Percentiles rank a stretch among this genome's conserved stretches.
phyloP scores from a whole-genome alignment of 2,329 filamentous ascomycete species.

The Arthroderma sp. region DNA sequence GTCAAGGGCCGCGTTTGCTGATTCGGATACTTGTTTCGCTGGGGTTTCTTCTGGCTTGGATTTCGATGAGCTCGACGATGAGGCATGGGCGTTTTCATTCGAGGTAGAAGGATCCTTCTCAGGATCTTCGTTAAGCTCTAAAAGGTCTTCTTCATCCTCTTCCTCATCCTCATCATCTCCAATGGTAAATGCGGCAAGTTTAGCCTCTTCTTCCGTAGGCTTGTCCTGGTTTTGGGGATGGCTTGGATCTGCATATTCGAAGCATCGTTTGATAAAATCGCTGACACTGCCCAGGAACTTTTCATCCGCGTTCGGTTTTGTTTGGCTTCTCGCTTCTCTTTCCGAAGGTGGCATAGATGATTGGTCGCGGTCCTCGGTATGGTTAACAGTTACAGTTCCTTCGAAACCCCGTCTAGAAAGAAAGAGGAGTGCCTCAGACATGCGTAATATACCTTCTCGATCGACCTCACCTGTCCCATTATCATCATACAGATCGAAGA shows the following conservation, averaged over 20 bases:
- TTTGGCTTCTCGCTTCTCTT: constrained; percentile 23
- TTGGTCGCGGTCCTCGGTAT: constrained; percentile 38
- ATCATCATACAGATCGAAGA: constrained; percentile 95
- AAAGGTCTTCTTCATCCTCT: constrained; percentile 36
- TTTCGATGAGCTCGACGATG: constrained; percentile 10
- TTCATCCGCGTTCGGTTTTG: constrained; percentile 57
- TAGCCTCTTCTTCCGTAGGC: constrained; percentile 20
- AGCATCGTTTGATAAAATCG: constrained; percentile 89
- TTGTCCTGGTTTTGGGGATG: constrained; percentile 49
- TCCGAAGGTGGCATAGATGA: constrained; percentile 22
- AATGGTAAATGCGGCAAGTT: constrained; percentile 55
- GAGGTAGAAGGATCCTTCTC: constrained; percentile 11
- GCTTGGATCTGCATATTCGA: constrained; percentile 94
- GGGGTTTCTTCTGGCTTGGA: constrained; percentile 16
- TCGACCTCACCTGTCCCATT: constrained; percentile 83
- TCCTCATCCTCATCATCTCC: constrained; percentile 65
- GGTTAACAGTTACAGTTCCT: constrained; percentile 54
- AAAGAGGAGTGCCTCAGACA: constrained; percentile 88
- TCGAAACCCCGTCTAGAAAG: constrained; percentile 79
- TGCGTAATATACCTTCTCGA: constrained; percentile 83
- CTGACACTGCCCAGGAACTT: constrained; percentile 85
- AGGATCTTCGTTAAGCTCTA: constrained; percentile 4
- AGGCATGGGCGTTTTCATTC: constrained; percentile 7
- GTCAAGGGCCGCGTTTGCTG: constrained; percentile 81
- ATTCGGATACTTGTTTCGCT: constrained; percentile 56